Conservation (phyloP, 768 basidiomycete species). For the Hydnum rufescens region DNA sequence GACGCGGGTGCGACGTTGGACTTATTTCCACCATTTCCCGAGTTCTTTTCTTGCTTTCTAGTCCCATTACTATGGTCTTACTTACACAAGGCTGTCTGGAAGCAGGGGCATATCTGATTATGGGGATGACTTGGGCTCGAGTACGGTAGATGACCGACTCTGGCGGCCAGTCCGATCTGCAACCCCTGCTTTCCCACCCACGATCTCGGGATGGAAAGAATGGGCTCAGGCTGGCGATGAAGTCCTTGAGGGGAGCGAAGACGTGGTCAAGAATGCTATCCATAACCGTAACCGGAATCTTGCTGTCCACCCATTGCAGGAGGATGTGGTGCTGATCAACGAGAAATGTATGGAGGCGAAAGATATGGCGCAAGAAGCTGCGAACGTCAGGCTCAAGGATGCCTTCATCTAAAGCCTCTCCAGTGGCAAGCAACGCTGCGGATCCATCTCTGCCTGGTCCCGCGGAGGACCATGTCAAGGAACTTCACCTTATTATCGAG, state of each 20-base stretch:
- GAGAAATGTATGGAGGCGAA: slow-evolving; percentile 43
- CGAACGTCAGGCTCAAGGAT: neutral
- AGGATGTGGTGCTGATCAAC: slow-evolving; percentile 77
- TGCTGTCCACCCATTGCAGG: slow-evolving; percentile 42
- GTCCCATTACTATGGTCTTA: slow-evolving; percentile 77
- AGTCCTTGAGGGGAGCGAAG: slow-evolving; percentile 61
- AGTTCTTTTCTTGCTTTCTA: slow-evolving; percentile 17
- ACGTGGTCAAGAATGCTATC: slow-evolving; percentile 72
- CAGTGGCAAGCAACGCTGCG: too few relatives aligned
- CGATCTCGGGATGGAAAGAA: slow-evolving; percentile 87
- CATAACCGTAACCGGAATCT: slow-evolving; percentile 53
- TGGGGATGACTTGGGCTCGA: slow-evolving; percentile 58
- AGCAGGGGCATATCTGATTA: slow-evolving; percentile 51
- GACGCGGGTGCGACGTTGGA: slow-evolving; percentile 67
- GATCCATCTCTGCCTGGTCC: too few relatives aligned
- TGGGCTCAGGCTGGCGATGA: slow-evolving; percentile 84
- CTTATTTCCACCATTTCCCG: neutral
- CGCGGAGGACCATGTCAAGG: slow-evolving; percentile 23
- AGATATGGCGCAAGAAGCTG: slow-evolving; percentile 16
- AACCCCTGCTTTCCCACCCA: slow-evolving; percentile 71
- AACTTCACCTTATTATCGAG: slow-evolving; percentile 68
- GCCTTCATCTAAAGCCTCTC: too few relatives aligned
- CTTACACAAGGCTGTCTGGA: slow-evolving; percentile 62
- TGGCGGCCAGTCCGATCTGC: slow-evolving; percentile 40
- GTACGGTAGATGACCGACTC: slow-evolving; percentile 70